A percentile compares a stretch with the other conserved stretches of the same genome.
Conservation (phyloP, 1,284 basidiomycete genomes). For the Gastroboletus turbinatus region DNA sequence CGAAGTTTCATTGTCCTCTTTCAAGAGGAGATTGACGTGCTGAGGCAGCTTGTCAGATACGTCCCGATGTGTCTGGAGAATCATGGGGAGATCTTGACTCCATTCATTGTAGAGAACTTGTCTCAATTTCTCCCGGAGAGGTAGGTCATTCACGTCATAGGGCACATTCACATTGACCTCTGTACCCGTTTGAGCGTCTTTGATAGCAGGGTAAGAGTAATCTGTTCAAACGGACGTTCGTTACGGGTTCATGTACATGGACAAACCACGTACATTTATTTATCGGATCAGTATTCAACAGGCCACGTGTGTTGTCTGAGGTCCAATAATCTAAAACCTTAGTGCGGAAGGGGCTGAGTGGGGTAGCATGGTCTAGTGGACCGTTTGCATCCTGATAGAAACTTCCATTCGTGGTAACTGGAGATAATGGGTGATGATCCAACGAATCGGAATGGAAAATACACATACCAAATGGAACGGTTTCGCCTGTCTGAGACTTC, state of each 20-base stretch:
- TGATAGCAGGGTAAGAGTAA: conserved; percentile 21
- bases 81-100: background rate
- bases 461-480: conserved; percentile 8
- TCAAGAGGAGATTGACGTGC: conserved; percentile 9
- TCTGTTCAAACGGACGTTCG: conserved; percentile 5
- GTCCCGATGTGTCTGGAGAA: background rate
- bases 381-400: background rate
- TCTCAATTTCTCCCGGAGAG: conserved; percentile 13
- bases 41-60: background rate
- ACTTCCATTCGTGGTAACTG: conserved; percentile 1
- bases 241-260: background rate
- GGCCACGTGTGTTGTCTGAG: conserved; percentile 7
- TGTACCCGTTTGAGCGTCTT: background rate
- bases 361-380: background rate
- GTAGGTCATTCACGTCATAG: conserved; percentile 4
- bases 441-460: background rate
- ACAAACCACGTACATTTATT: conserved; percentile 6
- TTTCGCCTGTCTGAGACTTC: conserved; percentile 6
- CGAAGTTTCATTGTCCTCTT: background rate
- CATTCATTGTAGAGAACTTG: conserved; percentile 7
- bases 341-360: conserved; percentile 12
- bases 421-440: background rate
- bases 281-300: background rate
- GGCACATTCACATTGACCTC: conserved; percentile 15
- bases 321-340: conserved; percentile 7